Evolutionary conservation across 129 eudicot species (phyloP).

Genomic region (Flaveria linearis): DNA sequence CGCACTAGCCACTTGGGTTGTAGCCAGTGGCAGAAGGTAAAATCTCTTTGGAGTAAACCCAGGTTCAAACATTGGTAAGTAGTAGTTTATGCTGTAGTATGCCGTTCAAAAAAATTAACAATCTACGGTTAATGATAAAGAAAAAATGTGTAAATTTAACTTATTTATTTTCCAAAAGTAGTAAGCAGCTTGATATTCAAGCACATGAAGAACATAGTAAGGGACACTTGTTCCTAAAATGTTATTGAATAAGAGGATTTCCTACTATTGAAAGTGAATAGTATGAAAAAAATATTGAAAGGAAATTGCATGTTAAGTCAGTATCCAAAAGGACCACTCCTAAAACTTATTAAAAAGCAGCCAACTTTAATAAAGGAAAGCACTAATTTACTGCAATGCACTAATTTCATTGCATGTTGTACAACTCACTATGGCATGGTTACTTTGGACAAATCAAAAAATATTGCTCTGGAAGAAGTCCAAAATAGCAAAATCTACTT

Average conservation of each 20-base stretch:
- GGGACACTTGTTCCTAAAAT: constrained; percentile 13
- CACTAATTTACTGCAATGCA: background rate
- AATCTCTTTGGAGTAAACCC: too few relatives aligned
- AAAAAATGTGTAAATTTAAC: constrained; percentile 5
- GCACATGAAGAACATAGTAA: constrained; percentile 13
- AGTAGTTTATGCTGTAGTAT: too few relatives aligned
- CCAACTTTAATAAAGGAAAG: constrained; percentile 18
- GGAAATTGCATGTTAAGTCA: constrained; percentile 18
- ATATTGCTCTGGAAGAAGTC: background rate
- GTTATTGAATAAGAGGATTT: background rate
- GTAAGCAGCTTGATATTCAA: background rate
- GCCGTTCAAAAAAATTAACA: background rate
- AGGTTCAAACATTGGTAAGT: too few relatives aligned
- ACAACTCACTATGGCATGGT: background rate
- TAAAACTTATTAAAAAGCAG: constrained; percentile 11
- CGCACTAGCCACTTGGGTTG: background rate
- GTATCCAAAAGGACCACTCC: constrained; percentile 13
- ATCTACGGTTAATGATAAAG: background rate
- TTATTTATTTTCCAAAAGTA: background rate
- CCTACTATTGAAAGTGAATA: background rate
- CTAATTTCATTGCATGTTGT: background rate
- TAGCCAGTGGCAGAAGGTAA: too few relatives aligned
- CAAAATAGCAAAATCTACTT: background rate
- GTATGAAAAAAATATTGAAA: background rate
- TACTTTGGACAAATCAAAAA: background rate